A percentile compares a stretch with the other conserved stretches of the same genome.
phyloP scores from a whole-genome alignment of 2,329 filamentous ascomycete genomes.

The Fusarium sterilihyphosum region DNA sequence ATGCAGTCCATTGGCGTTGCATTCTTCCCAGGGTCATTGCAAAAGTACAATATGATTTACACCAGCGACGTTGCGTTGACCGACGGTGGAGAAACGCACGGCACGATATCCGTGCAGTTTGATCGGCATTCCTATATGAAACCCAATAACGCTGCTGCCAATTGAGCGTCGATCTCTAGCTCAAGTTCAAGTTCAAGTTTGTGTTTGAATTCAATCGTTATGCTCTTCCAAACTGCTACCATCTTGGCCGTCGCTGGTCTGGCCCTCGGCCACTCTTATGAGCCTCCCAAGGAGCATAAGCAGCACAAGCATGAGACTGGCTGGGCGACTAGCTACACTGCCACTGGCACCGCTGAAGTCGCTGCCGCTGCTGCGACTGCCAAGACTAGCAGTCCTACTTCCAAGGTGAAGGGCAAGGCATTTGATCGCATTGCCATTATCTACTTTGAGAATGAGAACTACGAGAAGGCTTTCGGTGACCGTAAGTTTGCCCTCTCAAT shows the following conservation, averaged over 20 bases:
- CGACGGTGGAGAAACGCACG: constrained; percentile 15
- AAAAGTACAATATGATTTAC: neutral
- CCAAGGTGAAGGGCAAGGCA: constrained; percentile 72
- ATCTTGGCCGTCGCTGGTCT: constrained; percentile 43
- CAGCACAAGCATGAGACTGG: constrained; percentile 9
- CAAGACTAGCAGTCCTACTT: constrained; percentile 68
- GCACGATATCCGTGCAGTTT: constrained; percentile 13
- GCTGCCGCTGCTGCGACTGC: constrained; percentile 68
- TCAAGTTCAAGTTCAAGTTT: neutral
- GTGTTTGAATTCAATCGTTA: neutral
- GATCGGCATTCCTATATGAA: neutral
- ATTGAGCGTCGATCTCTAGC: neutral
- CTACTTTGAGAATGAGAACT: constrained; percentile 83
- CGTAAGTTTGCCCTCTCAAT: constrained; percentile 51
- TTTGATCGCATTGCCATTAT: constrained; percentile 79
- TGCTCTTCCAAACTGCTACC: constrained; percentile 36
- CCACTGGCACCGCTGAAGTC: constrained; percentile 61
- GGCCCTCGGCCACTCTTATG: constrained; percentile 33
- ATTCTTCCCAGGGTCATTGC: neutral
- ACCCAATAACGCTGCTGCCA: neutral
- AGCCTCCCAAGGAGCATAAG: constrained; percentile 1
- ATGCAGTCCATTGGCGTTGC: constrained; percentile 22
- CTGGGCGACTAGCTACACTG: constrained; percentile 59
- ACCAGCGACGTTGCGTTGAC: neutral
- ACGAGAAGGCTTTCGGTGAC: constrained; percentile 70